Base-by-base conservation (phyloP, 306 rosid species). In the Malus asiatica region DNA sequence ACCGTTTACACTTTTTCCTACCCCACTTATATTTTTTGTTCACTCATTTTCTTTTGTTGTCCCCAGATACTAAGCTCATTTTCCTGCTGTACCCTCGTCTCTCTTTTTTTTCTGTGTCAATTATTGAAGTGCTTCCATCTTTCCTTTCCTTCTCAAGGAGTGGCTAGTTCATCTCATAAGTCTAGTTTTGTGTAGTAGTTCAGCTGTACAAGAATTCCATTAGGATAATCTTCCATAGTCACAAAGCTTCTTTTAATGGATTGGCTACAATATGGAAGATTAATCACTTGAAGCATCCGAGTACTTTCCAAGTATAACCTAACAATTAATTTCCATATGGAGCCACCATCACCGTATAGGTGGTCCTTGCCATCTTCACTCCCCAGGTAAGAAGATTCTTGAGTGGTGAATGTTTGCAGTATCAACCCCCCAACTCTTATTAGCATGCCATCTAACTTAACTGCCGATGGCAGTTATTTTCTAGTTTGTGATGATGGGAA, bases 121-220 rank as follows among this genome's bases (percentile, higher is more conserved):
- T 66, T 18, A 3, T 8, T 66, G 14, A 16, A 32, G 42, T 32
- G 70, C 19, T 74, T 40, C 58, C 27, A 42, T 60, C 42, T 73
- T 73, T 60, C 58, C 7, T 59, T 59, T 59, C 64, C 68, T 9
- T 73, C 57, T n/a, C 67, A 73, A 73, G 68, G 38, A 73, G 55
- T 29, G 19, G 42, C 67, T 58, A 73, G 68, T 64, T 58, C 27
- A 40, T 55, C 42, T 58, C 25, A 19, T 8, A 20, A 61, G 29
- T 59, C 77, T 59, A 3, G 9, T 1, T 42, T 58, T 59, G 8
- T 32, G 23, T 18, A 60, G 42, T 16, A 38, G 42, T 58, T 60
- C 40, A 22, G 22, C 38, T 33, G 25, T 38, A 16, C 25, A 57
- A 57, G 25, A 22, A 72, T 16, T n/a, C 71, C 29, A 35, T 66